Base-by-base conservation (phyloP, 225 moss, liverwort and hornwort species). In the Pseudisothecium myosuroides region DNA sequence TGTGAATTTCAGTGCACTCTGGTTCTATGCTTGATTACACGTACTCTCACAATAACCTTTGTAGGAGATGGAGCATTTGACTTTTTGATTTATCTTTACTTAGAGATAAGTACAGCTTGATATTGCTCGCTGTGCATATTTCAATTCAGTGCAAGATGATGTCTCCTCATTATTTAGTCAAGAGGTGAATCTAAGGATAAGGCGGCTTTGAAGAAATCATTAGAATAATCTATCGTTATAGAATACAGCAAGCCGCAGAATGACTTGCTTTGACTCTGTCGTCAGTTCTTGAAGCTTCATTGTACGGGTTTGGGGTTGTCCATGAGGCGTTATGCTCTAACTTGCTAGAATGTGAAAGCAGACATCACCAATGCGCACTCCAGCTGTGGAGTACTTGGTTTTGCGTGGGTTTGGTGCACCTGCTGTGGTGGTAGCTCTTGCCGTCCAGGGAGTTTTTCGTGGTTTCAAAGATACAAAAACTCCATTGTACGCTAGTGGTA, bases 381-480 rank as follows among this genome's bases (percentile, higher is more conserved):
- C 94, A 88, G 95, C 95, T 82, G 41, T 92, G 22, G 83, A 90
- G 28, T 95, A 94, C 84, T 90, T 95, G 84, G 88, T 89, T 73
- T 85, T 85, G 91, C 94, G 94, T 54, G 95, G 89, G 39, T 63
- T 95, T 89, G 95, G 95, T 69, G 95, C 95, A 54, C 95, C 94
- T 88, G 94, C 95, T 75, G 94, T 95, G 73, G 94, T 95, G 74
- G 63, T 95, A 37, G 85, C 94, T 76, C 92, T 95, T 90, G 93
- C 95, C 61, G 58, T 93, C 36, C 93, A 94, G 80, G 95, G 95
- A 80, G 89, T 93, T 61, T 95, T 93, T 77, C 93, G 95, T 77
- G 95, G 95, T 69, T 95, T 95, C 82, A 93, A 91, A 89, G 94
- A 94, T n/a, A 94, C 94, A 76, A 92, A 90, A 82, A 95, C 94